Evolutionary conservation across 2,329 filamentous ascomycete genomes (phyloP).

Genomic region (Sordariomycetes sp.): DNA sequence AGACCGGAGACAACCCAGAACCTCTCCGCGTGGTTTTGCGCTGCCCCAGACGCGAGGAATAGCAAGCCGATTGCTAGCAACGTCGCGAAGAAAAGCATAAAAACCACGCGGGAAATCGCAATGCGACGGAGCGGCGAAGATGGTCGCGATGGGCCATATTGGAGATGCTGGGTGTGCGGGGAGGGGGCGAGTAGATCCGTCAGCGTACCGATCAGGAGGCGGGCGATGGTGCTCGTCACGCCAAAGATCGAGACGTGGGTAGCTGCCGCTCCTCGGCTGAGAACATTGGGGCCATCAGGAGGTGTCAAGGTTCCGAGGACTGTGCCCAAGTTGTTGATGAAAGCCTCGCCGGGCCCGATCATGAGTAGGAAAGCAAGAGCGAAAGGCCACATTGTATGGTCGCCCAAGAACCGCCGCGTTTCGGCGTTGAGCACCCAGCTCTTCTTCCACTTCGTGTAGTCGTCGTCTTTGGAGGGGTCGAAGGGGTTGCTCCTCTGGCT

Average conservation of each 20-base stretch:
- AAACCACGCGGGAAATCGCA: constrained; percentile 66
- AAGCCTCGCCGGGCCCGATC: constrained; percentile 91
- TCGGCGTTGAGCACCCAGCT: constrained; percentile 86
- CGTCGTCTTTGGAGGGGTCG: constrained; percentile 22
- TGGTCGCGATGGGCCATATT: constrained; percentile 22
- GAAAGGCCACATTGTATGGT: constrained; percentile 94
- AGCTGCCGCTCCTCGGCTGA: constrained; percentile 52
- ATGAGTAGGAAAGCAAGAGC: constrained; percentile 87
- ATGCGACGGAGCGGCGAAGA: constrained; percentile 24
- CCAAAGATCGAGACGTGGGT: constrained; percentile 93
- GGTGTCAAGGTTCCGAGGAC: constrained; percentile 79
- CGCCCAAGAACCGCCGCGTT: constrained; percentile 73
- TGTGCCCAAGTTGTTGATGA: constrained; percentile 94
- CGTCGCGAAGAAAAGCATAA: constrained; percentile 68
- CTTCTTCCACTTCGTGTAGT: constrained; percentile 61
- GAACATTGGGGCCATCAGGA: constrained; percentile 33
- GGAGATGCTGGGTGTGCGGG: constrained; percentile 49
- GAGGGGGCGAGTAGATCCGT: constrained; percentile 77
- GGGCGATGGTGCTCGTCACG: constrained; percentile 80
- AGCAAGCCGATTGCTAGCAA: constrained; percentile 69
- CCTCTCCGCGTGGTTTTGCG: constrained; percentile 65
- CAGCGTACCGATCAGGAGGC: constrained; percentile 79
- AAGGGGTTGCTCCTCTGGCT: constrained; percentile 32
- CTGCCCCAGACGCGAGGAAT: constrained; percentile 64
- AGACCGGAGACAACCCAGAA: constrained; percentile 82